phyloP scores from a whole-genome alignment of 345 rosid species.

The Rhodamnia argentea region DNA sequence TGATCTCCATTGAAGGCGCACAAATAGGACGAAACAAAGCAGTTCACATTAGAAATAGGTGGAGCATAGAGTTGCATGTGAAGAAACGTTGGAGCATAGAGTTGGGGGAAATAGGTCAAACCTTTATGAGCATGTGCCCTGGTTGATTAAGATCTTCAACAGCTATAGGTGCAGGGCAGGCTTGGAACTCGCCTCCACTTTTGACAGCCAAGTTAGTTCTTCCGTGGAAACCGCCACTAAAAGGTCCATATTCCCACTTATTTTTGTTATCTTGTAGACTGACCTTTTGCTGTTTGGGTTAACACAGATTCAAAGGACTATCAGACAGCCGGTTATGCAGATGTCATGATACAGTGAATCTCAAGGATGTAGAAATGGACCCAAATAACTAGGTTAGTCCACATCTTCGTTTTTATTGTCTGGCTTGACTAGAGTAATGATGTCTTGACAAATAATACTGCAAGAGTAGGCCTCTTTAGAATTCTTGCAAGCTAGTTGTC shows the following conservation, averaged over 20 bases:
- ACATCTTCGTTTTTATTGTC: not conserved
- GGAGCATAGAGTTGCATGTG: not conserved
- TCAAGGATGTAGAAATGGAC: not conserved
- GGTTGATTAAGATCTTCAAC: constrained; percentile 51
- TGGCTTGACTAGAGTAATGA: not conserved
- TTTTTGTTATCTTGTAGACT: constrained; percentile 15
- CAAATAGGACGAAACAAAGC: not conserved
- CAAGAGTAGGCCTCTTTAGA: not conserved
- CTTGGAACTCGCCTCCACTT: constrained; percentile 22
- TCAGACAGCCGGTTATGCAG: not conserved
- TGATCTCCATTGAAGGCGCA: not conserved
- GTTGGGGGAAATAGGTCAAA: not conserved
- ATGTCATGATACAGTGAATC: not conserved
- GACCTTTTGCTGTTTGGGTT: not conserved
- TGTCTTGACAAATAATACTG: not conserved
- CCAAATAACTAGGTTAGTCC: not conserved
- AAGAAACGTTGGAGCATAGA: not conserved
- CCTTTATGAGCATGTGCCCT: constrained; percentile 61
- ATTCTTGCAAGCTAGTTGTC: not conserved
- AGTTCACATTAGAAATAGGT: not conserved
- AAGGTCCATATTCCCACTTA: constrained; percentile 10
- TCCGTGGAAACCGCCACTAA: not conserved
- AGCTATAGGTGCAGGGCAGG: constrained; percentile 30
- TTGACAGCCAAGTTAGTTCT: constrained; percentile 36
- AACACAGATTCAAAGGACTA: not conserved